A percentile compares a stretch with the other conserved stretches of the same genome.
Evolutionary conservation across 2,329 filamentous ascomycete genomes (phyloP).

Genomic region (Drechmeria coniospora): DNA sequence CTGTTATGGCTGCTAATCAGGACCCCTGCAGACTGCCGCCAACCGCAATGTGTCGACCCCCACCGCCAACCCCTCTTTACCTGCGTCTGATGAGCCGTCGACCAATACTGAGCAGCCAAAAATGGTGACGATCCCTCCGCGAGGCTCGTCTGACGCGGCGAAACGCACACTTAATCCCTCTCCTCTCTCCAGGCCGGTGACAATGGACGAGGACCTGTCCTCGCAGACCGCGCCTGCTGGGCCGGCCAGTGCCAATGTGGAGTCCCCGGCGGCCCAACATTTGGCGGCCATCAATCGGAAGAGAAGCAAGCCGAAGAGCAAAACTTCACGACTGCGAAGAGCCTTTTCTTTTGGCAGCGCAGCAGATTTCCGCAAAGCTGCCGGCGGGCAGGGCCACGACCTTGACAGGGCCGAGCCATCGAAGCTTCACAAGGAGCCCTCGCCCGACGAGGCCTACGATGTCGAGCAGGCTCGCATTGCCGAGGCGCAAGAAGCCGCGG

Average conservation of each 20-base stretch:
- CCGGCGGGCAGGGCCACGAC: slow-evolving; percentile 40
- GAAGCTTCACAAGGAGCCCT: slow-evolving; percentile 52
- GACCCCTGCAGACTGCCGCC: slow-evolving; percentile 35
- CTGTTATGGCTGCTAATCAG: slow-evolving; percentile 30
- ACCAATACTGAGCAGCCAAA: slow-evolving; percentile 37
- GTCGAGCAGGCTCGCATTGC: slow-evolving; percentile 86
- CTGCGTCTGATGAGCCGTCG: slow-evolving; percentile 29
- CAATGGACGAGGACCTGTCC: slow-evolving; percentile 39
- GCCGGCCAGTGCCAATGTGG: slow-evolving; percentile 20
- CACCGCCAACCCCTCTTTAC: slow-evolving; percentile 36
- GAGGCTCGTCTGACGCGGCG: slow-evolving; percentile 48
- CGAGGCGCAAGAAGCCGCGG: slow-evolving; percentile 78
- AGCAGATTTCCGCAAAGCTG: slow-evolving; percentile 69
- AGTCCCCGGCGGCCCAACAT: slow-evolving; percentile 67
- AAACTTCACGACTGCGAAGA: slow-evolving; percentile 70
- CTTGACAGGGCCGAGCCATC: slow-evolving; percentile 21
- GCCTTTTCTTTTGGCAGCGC: slow-evolving; percentile 96
- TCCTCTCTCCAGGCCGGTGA: slow-evolving; percentile 56
- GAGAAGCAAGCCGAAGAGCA: slow-evolving; percentile 62
- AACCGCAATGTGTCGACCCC: slow-evolving; percentile 41
- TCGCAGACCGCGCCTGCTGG: slow-evolving; percentile 17
- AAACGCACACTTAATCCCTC: slow-evolving; percentile 55
- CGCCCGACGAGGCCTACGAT: slow-evolving; percentile 51
- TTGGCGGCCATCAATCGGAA: slow-evolving; percentile 78
- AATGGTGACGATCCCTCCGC: slow-evolving; percentile 41